These are phyloP conservation scores for Ochetophila trinervis DNA, from an alignment of 306 rosid species.

Conservation along the genomic window DNA sequence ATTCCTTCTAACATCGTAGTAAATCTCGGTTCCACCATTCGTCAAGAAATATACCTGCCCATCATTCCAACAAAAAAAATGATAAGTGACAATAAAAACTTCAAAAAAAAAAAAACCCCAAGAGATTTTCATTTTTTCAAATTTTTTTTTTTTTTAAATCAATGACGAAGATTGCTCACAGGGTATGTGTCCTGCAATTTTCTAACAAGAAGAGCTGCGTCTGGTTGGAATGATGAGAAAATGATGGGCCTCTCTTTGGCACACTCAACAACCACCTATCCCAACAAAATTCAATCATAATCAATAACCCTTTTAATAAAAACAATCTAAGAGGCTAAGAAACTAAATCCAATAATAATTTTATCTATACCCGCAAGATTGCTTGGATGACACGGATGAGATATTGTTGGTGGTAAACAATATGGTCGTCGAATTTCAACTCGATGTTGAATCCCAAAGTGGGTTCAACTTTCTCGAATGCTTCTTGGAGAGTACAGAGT, in stretches of 20 bases:
- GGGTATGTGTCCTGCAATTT: constrained; percentile 47
- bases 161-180: constrained; percentile 22
- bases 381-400: constrained; percentile 32
- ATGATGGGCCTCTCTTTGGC: constrained; percentile 49
- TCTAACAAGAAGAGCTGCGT: constrained; percentile 37
- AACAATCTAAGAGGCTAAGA: neutral
- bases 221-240: constrained; percentile 55
- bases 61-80: neutral
- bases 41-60: constrained; percentile 84
- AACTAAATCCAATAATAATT: neutral
- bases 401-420: constrained; percentile 38
- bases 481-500: constrained; percentile 49
- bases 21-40: constrained; percentile 75
- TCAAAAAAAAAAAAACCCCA: neutral
- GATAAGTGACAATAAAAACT: neutral
- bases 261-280: constrained; percentile 36
- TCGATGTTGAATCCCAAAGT: constrained; percentile 55
- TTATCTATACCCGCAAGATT: constrained; percentile 27
- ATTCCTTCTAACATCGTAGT: constrained; percentile 75
- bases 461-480: constrained; percentile 42
- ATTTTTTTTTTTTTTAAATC: neutral
- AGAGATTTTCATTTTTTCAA: too few species aligned
- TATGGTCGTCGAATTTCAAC: constrained; percentile 47
- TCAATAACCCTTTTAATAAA: neutral
- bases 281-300: neutral